Percentiles rank a stretch among this genome's conserved stretches.
Evolutionary conservation across 208 protist species (phyloP).

Genomic region (Angomonas ambiguus): DNA sequence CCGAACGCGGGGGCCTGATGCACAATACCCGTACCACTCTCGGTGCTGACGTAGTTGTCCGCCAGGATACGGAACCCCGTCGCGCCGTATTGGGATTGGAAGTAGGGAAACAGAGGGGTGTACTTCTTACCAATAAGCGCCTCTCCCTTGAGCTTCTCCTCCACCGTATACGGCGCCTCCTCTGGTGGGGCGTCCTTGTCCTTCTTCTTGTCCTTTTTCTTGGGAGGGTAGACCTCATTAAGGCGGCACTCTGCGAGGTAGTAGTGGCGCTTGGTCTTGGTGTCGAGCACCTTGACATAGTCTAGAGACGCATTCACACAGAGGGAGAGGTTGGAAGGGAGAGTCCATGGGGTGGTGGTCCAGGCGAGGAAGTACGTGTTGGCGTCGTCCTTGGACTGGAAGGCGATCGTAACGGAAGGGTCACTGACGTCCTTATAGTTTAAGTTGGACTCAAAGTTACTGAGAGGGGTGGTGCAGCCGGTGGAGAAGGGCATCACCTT

Average conservation of each 20-base stretch:
- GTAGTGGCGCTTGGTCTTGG: conserved; percentile 79
- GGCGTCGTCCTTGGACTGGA: conserved; percentile 82
- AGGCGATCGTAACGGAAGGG: conserved; percentile 89
- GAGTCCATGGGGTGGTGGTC: conserved; percentile 99
- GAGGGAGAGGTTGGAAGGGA: conserved; percentile 98
- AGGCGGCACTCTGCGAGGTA: conserved; percentile 75
- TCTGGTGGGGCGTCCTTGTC: conserved; percentile 16
- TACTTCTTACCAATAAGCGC: conserved; percentile 93
- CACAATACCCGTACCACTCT: conserved; percentile 99
- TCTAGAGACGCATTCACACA: conserved; percentile 98
- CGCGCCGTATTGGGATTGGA: conserved; percentile 48
- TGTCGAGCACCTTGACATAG: conserved; percentile 96
- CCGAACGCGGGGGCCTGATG: conserved; percentile 99
- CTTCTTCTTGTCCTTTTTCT: conserved; percentile 44
- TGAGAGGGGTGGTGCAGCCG: conserved; percentile 98
- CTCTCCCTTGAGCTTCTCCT: conserved; percentile 82
- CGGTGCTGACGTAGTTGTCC: conserved; percentile 97
- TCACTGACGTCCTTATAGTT: conserved; percentile 99
- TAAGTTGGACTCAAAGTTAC: conserved; percentile 99
- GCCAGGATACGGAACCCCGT: conserved; percentile 92
- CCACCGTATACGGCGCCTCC: conserved; percentile 56
- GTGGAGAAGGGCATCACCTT: conserved; percentile 99
- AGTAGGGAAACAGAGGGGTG: conserved; percentile 97
- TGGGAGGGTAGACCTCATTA: conserved; percentile 71
- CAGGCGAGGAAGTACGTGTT: conserved; percentile 96